Evolutionary conservation across 2,329 filamentous ascomycete species (phyloP), one percentile per base, ranked within the genome.

Genomic region (Nigrograna mackinnonii): DNA sequence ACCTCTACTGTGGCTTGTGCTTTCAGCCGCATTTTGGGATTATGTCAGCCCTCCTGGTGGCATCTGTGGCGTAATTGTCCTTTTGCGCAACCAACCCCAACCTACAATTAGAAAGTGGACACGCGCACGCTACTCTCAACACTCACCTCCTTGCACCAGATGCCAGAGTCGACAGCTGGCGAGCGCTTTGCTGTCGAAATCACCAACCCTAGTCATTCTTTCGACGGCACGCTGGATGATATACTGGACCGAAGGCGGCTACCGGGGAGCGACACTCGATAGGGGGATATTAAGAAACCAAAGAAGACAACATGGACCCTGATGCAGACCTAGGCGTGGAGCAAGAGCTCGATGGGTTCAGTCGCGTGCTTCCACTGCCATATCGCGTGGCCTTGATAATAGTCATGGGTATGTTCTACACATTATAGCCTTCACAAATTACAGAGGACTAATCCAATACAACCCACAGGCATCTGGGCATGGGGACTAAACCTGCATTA

Each of bases 401-500:
- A 50, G 86, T 95, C 39, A 75, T 95, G 51, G 92, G 91, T 95
- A 77, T 51, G 79, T 18, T 58, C 43, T 13, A n/a, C n/a, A n/a
- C n/a, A n/a, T n/a, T n/a, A n/a, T n/a, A n/a, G n/a, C n/a, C n/a
- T n/a, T n/a, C 37, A 39, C 21, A 7, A 14, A 11, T 24, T 21
- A 24, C 6, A 5, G 6, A 17, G 6, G 4, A 36, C 5, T 22
- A 11, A 16, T 26, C 20, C 26, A 37, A 41, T 35, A 46, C 56
- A 22, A 33, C 13, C 28, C 36, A 47, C 54, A 95, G 91, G 89
- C 56, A 85, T 95, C 61, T 97, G 92, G 92, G 91, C 89, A 66
- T 99, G 92, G 91, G 91, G 86, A 53, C 71, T 87, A 57, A 97
- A 96, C 73, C 82, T 97, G 30, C 91, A 96, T 66, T 91, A 89